Evolutionary conservation across 331 rosid species (phyloP).

Genomic region (Cydonia oblonga): DNA sequence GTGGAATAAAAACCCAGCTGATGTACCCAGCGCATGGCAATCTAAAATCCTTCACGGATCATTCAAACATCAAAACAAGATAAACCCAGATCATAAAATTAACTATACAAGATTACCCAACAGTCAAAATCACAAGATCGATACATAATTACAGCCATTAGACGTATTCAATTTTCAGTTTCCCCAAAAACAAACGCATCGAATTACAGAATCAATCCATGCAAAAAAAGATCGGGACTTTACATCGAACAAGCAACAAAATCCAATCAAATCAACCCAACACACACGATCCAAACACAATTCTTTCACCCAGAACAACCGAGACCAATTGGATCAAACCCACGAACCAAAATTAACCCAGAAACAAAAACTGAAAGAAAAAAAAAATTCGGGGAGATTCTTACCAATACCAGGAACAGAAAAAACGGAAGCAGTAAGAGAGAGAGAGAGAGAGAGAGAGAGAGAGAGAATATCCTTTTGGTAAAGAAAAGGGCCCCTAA

Average conservation of each 20-base stretch:
- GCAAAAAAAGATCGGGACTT: neutral
- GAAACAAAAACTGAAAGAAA: neutral
- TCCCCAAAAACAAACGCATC: neutral
- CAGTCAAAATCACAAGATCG: neutral
- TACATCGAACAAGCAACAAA: constrained; percentile 3
- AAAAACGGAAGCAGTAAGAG: neutral
- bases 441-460: constrained; percentile 7
- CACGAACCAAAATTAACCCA: neutral
- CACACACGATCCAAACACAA: constrained; percentile 12
- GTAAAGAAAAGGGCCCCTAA: constrained; percentile 28
- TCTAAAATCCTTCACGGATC: constrained; percentile 2
- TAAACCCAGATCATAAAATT: neutral
- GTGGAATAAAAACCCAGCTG: neutral
- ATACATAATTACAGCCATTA: neutral
- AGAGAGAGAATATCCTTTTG: constrained; percentile 28
- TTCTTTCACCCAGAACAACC: constrained; percentile 1
- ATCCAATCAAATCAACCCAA: neutral
- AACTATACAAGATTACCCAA: neutral
- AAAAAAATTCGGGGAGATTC: constrained; percentile 7
- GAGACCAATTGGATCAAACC: constrained; percentile 2
- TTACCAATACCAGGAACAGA: constrained; percentile 41
- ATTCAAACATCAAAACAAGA: constrained; percentile 1
- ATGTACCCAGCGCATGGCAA: neutral
- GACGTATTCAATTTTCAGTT: neutral
- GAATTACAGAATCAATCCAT: neutral